Evolutionary conservation across 1,284 basidiomycete species (phyloP).

Genomic region (Cryptococcus hybrid): DNA sequence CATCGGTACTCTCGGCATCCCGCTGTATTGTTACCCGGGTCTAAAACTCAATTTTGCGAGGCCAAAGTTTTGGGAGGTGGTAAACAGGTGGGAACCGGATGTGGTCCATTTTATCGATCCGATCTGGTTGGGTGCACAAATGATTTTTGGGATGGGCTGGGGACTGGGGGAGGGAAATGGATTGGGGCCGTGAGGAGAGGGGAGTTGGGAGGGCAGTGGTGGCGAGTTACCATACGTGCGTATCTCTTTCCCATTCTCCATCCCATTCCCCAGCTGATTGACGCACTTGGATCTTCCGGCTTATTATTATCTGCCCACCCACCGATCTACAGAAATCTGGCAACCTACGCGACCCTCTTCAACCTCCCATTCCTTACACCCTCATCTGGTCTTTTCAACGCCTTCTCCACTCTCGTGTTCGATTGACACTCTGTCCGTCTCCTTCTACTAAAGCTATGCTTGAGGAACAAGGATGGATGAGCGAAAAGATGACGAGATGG

Average conservation of each 20-base stretch:
- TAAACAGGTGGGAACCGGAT: conserved; percentile 55
- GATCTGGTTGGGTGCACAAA: conserved; percentile 58
- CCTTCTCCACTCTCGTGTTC: conserved; percentile 44
- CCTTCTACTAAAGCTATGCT: conserved; percentile 56
- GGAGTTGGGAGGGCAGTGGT: conserved; percentile 52
- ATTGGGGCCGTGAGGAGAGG: conserved; percentile 37
- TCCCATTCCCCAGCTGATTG: neutral
- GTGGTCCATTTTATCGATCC: conserved; percentile 58
- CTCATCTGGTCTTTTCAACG: conserved; percentile 50
- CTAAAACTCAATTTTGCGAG: conserved; percentile 61
- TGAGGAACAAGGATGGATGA: conserved; percentile 50
- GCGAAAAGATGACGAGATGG: conserved; percentile 11
- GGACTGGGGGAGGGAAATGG: conserved; percentile 52
- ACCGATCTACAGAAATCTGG: conserved; percentile 49
- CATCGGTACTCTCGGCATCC: conserved; percentile 58
- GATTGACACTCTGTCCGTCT: conserved; percentile 57
- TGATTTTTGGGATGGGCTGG: conserved; percentile 50
- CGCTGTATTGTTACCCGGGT: conserved; percentile 57
- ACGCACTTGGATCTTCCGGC: neutral
- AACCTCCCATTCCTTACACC: conserved; percentile 56
- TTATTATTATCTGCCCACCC: no score
- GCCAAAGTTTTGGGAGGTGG: conserved; percentile 55
- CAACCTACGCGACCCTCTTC: conserved; percentile 57
- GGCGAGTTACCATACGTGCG: conserved; percentile 57
- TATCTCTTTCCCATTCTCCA: neutral